Conservation (phyloP, 2,329 filamentous ascomycete species). For the Falciphora oryzae region DNA sequence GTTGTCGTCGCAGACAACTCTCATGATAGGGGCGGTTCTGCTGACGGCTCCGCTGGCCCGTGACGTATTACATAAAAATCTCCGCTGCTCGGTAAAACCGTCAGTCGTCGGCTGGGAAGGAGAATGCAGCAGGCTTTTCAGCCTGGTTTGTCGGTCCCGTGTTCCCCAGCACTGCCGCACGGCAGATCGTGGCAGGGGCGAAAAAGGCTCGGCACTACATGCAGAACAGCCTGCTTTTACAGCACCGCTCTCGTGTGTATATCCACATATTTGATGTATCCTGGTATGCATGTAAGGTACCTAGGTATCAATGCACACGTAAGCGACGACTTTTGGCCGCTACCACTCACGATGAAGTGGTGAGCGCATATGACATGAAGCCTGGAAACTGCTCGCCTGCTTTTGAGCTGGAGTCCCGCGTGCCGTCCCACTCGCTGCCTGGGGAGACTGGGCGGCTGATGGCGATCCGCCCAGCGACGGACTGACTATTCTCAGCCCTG, state of each 20-base stretch:
- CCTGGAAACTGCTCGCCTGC: no score
- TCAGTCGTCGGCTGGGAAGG: no score
- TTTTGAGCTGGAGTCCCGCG: no score
- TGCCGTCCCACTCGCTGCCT: no score
- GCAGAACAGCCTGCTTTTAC: background rate
- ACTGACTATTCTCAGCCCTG: background rate
- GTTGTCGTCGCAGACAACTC: background rate
- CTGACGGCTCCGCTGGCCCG: constrained; percentile 1
- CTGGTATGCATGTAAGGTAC: no score
- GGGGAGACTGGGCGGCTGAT: background rate
- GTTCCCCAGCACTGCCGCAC: background rate
- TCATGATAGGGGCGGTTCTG: background rate
- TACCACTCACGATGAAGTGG: no score
- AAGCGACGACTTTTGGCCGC: no score
- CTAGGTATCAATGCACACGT: no score
- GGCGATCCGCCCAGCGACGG: background rate
- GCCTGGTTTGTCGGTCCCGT: background rate
- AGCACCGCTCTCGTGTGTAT: background rate
- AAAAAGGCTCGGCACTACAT: background rate
- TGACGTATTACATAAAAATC: background rate
- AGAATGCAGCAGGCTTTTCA: background rate
- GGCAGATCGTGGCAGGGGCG: background rate
- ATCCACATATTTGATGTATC: background rate
- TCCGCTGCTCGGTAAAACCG: background rate
- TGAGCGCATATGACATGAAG: no score